Percentiles rank a stretch among this genome's conserved stretches.
These are phyloP conservation scores for Sonneratia caseolaris DNA, from an alignment of 345 rosid species.

Conservation along the genomic window DNA sequence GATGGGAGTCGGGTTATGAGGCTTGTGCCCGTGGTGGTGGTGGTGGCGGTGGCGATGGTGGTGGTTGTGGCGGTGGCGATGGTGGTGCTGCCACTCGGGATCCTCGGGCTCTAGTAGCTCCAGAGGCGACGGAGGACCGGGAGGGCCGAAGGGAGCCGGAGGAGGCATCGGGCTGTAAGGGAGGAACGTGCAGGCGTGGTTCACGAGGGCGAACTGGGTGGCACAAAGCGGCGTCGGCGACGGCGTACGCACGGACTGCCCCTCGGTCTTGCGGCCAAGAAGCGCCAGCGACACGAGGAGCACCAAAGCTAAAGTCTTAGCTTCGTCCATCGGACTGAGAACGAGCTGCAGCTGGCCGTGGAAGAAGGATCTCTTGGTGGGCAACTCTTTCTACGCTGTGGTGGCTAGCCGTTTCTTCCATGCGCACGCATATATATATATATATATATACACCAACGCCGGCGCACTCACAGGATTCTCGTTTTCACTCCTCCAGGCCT, in stretches of 20 bases:
- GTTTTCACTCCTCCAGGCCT: not conserved
- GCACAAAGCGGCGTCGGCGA: conserved; percentile 42
- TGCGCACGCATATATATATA: too few species aligned
- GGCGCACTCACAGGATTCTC: not conserved
- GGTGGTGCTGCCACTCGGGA: not conserved
- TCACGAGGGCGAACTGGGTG: conserved; percentile 55
- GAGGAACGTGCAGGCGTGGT: conserved; percentile 49
- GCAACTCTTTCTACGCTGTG: not conserved
- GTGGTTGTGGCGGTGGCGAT: conserved; percentile 6
- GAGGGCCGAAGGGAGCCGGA: conserved; percentile 14
- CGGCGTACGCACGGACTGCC: not conserved
- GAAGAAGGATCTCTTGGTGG: not conserved
- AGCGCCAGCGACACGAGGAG: conserved; percentile 8
- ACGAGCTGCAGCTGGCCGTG: not conserved
- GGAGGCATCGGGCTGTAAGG: conserved; percentile 21
- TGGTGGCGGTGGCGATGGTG: conserved; percentile 21
- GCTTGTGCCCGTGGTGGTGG: conserved; percentile 16
- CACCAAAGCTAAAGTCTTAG: not conserved
- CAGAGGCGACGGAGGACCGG: conserved; percentile 2
- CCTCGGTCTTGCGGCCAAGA: conserved; percentile 3
- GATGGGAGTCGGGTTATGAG: conserved; percentile 14
- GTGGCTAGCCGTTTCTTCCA: not conserved
- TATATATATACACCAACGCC: not conserved
- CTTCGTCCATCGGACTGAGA: conserved; percentile 12
- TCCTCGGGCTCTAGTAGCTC: conserved; percentile 11